A percentile compares a stretch with the other conserved stretches of the same genome.
These are phyloP conservation scores for Colletotrichum endophyticum DNA, from an alignment of 2,329 filamentous ascomycete species.

Conservation along the genomic window DNA sequence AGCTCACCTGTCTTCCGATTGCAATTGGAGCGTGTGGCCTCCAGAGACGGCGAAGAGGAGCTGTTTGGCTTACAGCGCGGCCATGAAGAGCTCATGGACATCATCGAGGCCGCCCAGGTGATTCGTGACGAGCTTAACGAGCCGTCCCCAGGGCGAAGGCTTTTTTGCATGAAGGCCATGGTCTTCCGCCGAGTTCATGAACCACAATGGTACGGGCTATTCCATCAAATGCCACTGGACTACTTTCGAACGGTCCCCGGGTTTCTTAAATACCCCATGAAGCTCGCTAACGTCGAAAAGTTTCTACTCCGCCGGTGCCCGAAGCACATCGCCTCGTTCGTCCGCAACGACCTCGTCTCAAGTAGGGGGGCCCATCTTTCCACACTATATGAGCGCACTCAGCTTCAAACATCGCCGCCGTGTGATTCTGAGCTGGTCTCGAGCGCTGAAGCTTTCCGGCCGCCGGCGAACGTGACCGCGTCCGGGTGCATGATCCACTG, in stretches of 20 bases:
- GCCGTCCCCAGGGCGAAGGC: no score
- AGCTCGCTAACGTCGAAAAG: neutral
- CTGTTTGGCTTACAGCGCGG: conserved; percentile 85
- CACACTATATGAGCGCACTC: no score
- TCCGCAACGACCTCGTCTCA: no score
- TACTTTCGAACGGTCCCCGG: neutral
- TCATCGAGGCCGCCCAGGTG: conserved; percentile 77
- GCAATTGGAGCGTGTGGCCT: conserved; percentile 82
- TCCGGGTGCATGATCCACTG: no score
- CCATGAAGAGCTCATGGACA: conserved; percentile 78
- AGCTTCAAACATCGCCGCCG: no score
- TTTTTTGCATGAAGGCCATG: neutral
- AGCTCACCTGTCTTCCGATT: conserved; percentile 86
- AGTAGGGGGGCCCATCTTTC: no score
- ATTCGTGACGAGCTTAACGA: neutral
- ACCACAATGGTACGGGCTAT: neutral
- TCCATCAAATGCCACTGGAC: neutral
- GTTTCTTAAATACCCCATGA: neutral
- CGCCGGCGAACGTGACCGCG: no score
- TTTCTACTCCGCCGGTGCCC: neutral
- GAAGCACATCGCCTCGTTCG: neutral
- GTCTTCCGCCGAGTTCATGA: neutral
- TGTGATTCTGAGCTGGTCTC: no score
- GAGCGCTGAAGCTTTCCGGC: no score
- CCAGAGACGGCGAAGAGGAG: conserved; percentile 77